phyloP scores from a whole-genome alignment of 495 filamentous ascomycete species.

The Neurospora hispaniola region DNA sequence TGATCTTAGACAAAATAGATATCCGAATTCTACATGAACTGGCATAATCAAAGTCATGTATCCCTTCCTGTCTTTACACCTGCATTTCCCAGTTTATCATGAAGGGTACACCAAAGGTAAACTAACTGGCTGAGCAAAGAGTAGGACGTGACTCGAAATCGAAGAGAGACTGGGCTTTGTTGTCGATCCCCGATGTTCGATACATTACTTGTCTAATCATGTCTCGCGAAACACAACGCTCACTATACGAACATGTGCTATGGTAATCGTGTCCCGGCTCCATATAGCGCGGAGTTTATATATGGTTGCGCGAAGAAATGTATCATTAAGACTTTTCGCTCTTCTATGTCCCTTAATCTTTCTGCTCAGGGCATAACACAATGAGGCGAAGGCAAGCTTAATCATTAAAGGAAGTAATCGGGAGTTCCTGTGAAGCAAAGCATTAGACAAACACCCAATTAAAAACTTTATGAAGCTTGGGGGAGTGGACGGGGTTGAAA shows the following conservation, averaged over 20 bases:
- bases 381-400: constrained; percentile 3
- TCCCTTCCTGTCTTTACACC: not conserved
- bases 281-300: not conserved
- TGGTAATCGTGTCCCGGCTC: not conserved
- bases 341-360: not conserved
- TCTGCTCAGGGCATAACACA: not conserved
- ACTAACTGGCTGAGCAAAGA: not conserved
- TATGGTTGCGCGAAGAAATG: not conserved
- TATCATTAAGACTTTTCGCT: constrained; percentile 1
- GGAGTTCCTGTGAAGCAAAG: constrained; percentile 7
- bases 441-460: not conserved
- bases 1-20: not conserved
- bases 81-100: not conserved
- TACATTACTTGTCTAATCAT: not conserved
- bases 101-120: not conserved
- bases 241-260: not conserved
- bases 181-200: not conserved
- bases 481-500: not conserved
- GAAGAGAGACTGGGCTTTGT: not conserved
- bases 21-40: not conserved
- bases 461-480: not conserved
- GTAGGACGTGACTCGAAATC: not conserved
- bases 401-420: constrained; percentile 19
- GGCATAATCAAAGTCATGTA: not conserved
- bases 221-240: not conserved